A percentile compares a stretch with the other conserved stretches of the same genome.
Conservation (phyloP, 2,329 filamentous ascomycete species). For the Pezicula neosporulosa region DNA sequence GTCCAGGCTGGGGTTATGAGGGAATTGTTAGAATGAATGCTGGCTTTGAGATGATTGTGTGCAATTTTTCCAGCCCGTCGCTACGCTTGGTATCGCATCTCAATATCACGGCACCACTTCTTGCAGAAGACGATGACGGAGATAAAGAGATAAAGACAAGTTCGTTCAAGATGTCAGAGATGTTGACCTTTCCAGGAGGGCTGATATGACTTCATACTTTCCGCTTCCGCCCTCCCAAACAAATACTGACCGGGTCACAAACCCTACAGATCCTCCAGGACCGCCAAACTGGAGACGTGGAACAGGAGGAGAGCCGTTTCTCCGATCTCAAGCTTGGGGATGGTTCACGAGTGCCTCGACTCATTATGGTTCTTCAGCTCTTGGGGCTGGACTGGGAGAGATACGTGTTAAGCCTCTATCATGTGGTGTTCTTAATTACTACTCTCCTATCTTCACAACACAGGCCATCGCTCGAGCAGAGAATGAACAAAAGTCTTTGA, state of each 20-base stretch:
- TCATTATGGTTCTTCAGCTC: constrained; percentile 37
- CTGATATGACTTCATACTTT: constrained; percentile 26
- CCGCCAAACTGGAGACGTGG: constrained; percentile 35
- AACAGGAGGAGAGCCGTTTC: constrained; percentile 34
- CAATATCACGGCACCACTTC: constrained; percentile 42
- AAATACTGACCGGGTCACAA: constrained; percentile 29
- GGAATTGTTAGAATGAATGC: constrained; percentile 49
- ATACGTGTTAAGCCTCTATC: constrained; percentile 34
- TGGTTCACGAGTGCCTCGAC: constrained; percentile 42
- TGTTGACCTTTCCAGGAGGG: constrained; percentile 1
- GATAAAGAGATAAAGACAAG: constrained; percentile 6
- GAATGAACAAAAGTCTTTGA: constrained; percentile 33
- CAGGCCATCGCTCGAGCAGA: constrained; percentile 27
- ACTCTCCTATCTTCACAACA: constrained; percentile 32
- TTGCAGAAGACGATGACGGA: constrained; percentile 14
- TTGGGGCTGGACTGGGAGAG: constrained; percentile 38
- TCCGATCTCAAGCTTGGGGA: constrained; percentile 35
- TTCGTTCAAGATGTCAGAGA: constrained; percentile 5
- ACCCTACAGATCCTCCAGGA: constrained; percentile 30
- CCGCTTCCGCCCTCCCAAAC: constrained; percentile 34
- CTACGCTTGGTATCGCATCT: constrained; percentile 38
- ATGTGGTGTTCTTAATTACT: constrained; percentile 44
- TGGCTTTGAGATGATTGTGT: constrained; percentile 50
- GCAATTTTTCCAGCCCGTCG: constrained; percentile 42
- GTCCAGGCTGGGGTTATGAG: constrained; percentile 44